A percentile compares a stretch with the other conserved stretches of the same genome.
Evolutionary conservation across 2,329 filamentous ascomycete species (phyloP).

Genomic region (Pseudocercospora fijiensis): DNA sequence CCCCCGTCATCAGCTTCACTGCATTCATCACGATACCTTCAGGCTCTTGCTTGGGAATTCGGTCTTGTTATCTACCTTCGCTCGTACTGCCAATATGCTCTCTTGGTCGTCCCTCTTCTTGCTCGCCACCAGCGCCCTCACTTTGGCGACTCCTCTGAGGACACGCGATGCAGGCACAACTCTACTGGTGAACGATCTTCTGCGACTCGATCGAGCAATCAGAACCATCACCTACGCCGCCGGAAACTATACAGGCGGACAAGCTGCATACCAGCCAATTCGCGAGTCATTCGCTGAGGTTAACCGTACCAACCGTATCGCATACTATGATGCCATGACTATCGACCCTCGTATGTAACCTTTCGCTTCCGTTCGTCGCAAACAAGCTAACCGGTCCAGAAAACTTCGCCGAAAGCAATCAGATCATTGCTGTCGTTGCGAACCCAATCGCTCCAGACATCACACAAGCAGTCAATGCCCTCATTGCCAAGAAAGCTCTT

Average conservation of each 20-base stretch:
- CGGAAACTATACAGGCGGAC: slow-evolving; percentile 24
- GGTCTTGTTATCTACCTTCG: neutral
- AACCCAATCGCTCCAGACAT: slow-evolving; percentile 28
- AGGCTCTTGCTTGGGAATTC: neutral
- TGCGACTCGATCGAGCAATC: slow-evolving; percentile 25
- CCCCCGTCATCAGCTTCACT: neutral
- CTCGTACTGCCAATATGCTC: slow-evolving; percentile 8
- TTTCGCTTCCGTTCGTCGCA: neutral
- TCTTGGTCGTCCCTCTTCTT: slow-evolving; percentile 12
- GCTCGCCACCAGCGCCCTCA: slow-evolving; percentile 10
- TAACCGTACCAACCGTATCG: slow-evolving; percentile 29
- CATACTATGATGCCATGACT: slow-evolving; percentile 28
- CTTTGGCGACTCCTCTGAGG: slow-evolving; percentile 9
- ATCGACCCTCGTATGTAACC: slow-evolving; percentile 24
- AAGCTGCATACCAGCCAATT: slow-evolving; percentile 21
- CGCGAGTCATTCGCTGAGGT: slow-evolving; percentile 26
- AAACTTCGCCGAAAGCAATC: slow-evolving; percentile 22
- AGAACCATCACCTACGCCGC: slow-evolving; percentile 20
- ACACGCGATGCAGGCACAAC: slow-evolving; percentile 25
- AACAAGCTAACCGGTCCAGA: slow-evolving; percentile 14
- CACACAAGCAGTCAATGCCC: slow-evolving; percentile 25
- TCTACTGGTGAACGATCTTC: slow-evolving; percentile 23
- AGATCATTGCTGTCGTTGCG: slow-evolving; percentile 26
- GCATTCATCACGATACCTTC: neutral
- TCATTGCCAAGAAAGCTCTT: slow-evolving; percentile 27